Conservation (phyloP, 1,139 yeast species). For the Pneumocystis wakefieldiae region DNA sequence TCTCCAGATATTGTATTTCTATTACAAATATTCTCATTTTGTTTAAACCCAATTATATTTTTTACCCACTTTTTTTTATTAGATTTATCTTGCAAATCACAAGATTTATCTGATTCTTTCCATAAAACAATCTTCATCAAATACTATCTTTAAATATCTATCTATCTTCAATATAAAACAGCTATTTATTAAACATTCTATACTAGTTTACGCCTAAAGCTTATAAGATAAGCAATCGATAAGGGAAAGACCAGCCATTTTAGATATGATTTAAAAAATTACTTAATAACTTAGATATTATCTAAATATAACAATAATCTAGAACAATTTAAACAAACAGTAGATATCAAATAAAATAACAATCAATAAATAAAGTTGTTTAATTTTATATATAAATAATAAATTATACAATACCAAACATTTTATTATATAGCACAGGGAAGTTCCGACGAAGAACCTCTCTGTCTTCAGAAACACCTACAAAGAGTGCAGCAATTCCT, state of each 20-base stretch:
- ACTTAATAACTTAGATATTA: not conserved
- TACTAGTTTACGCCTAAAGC: not conserved
- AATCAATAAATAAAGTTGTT: not conserved
- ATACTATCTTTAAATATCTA: not conserved
- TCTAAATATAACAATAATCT: not conserved
- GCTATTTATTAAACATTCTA: not conserved
- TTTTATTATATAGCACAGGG: not conserved
- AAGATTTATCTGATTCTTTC: not conserved
- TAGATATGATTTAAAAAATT: not conserved
- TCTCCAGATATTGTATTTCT: not conserved
- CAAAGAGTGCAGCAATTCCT: conserved; percentile 70
- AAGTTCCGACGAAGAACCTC: not conserved
- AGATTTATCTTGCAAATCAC: not conserved
- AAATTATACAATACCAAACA: not conserved
- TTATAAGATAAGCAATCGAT: not conserved
- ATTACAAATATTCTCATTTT: not conserved
- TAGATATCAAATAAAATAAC: not conserved
- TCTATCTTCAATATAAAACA: not conserved
- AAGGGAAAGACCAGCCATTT: not conserved
- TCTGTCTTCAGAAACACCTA: conserved; percentile 1
- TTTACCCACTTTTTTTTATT: not conserved
- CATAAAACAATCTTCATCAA: not conserved
- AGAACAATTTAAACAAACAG: not conserved
- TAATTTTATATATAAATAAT: not conserved
- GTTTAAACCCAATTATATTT: not conserved